Evolutionary conservation across 306 rosid genomes (phyloP), one percentile per base, ranked within the genome.

Genomic region (Ammopiptanthus mongolicus): DNA sequence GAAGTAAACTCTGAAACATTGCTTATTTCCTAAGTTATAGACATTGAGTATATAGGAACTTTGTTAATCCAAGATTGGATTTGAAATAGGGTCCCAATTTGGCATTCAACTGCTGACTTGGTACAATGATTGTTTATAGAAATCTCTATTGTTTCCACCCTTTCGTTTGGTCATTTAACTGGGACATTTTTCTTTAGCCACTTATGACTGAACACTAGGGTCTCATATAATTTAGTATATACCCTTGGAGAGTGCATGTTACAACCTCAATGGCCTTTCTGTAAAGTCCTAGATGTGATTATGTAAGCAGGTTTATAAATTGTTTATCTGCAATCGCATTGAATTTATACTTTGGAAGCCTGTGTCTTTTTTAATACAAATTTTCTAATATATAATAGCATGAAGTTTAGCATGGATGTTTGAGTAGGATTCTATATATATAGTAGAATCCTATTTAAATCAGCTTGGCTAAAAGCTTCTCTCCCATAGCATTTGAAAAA

Each of bases 111-210:
- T 67, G 61, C 72, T 78, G 65, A 78, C 86, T 55, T 81, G 78
- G 62, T 74, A 48, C 55, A 82, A 75, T 52, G 33, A 69, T 64
- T 81, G 81, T 87, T 76, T 68, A 70, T 83, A 74, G 84, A 73
- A 71, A 68, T 67, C 28, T 58, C 62, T 9, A 25, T 75, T 77
- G 64, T 76, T 74, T 68, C 65, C 18, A 10, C 62, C 42, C 28
- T 23, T 70, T 39, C 8, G n/a, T 81, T 65, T 75, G 51, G 42
- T 72, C 53, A 28, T 37, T 28, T 22, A 58, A 72, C 56, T 22
- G 9, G 11, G 13, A 39, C 75, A 74, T 34, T 63, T 69, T 51
- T 69, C 59, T 29, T 42, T 22, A 61, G 73, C 60, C 53, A 37
- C 59, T 51, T 74, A 10, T 5, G 58, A 8, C 47, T 50, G 39